Evolutionary conservation across 2,329 filamentous ascomycete genomes (phyloP), one percentile per base, ranked within the genome.

Genomic region (Xylariaceae sp.): DNA sequence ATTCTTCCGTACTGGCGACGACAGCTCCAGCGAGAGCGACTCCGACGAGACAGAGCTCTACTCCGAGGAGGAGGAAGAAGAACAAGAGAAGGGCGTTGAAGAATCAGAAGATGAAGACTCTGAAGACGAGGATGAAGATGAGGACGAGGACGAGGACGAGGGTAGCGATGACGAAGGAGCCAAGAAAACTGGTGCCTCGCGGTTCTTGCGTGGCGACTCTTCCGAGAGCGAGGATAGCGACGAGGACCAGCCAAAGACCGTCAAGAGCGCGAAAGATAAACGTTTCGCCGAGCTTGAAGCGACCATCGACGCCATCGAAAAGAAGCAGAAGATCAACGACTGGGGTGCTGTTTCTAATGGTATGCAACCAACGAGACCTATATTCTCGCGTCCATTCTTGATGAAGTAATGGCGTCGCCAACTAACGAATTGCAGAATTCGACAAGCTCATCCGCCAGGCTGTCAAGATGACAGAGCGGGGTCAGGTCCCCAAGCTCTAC

Each of bases 261-360:
- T 97, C 68, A 96, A 95, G 82, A 96, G 91, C 74, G 92, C 92
- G 68, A 97, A 97, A 76, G 91, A 97, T 79, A 99, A 99, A 83
- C 85, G 94, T 59, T 80, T 90, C 63, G 92, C 96, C 69, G 95
- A 97, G 74, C 80, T 99, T 57, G 92, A 99, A 72, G 82, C 84
- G 56, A 95, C 86, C 41, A 88, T 97, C 68, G 87, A 88, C 72
- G 76, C 88, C 68, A 97, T 99, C 68, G 92, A 97, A 71, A 99
- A 99, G 76, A 92, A 89, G 58, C 81, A 94, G 74, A 97, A 95
- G 80, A 99, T 97, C 69, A 91, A 89, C 69, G 94, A 99, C 76
- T 99, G 94, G 94, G 88, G 87, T 63, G 86, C 92, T 60, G 95
- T 97, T 64, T 89, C 90, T 59, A 82, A 84, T 69, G 91, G 92